phyloP scores from a whole-genome alignment of 129 eudicot species.

The Flaveria trinervia region DNA sequence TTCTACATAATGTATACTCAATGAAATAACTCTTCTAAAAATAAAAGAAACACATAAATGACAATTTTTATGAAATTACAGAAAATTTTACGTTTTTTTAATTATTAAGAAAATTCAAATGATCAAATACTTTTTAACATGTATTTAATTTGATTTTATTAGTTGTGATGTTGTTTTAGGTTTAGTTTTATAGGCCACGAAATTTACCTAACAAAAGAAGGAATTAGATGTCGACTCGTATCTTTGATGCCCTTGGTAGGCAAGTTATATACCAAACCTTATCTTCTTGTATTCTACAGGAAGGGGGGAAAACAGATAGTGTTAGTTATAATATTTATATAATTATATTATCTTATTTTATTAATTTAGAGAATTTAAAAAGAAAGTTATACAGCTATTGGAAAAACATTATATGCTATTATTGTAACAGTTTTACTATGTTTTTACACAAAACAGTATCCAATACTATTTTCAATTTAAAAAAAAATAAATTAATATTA shows the following conservation, averaged over 20 bases:
- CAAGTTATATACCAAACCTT: conserved; percentile 34
- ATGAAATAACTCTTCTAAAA: not conserved
- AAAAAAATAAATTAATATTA: too few relatives aligned
- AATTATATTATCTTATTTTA: not conserved
- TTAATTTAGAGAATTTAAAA: not conserved
- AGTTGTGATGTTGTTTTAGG: conserved; percentile 18
- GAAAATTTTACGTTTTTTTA: not conserved
- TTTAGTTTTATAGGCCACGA: conserved; percentile 1
- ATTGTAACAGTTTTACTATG: too few relatives aligned
- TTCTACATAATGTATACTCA: too few relatives aligned
- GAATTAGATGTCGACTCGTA: conserved; percentile 5
- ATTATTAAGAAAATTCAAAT: not conserved
- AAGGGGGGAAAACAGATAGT: not conserved
- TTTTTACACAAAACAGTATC: too few relatives aligned
- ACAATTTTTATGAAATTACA: too few relatives aligned
- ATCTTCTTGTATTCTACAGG: conserved; percentile 8
- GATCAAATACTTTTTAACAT: not conserved
- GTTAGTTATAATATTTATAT: not conserved
- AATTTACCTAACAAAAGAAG: conserved; percentile 19
- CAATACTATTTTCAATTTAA: too few relatives aligned
- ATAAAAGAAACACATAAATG: too few relatives aligned
- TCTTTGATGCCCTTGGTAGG: conserved; percentile 31
- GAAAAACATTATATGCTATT: not conserved
- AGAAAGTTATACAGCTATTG: not conserved
- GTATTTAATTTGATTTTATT: not conserved